Evolutionary conservation across 305 asterid genomes (phyloP), one percentile per base, ranked within the genome.

Genomic region (Fraxinus greggii): DNA sequence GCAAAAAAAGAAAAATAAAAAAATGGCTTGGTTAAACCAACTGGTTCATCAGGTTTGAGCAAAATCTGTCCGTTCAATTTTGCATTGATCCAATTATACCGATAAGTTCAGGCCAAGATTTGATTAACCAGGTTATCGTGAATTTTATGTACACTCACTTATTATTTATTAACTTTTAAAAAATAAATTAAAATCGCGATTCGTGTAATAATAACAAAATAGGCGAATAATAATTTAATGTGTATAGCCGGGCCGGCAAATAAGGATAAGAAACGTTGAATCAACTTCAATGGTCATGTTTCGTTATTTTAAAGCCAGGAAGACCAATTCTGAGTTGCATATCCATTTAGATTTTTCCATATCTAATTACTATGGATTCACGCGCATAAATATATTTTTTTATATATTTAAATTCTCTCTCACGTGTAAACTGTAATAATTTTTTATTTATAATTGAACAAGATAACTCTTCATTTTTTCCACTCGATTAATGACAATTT

Each of bases 201-300:
- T 54, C 10, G 15, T 42, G 48, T 40, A 51, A 51, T 54, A 19
- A 59, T 59, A 59, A 59, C 31, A 23, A 19, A 23, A 21, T 7
- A 7, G 4, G 72, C 0, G 15, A 61, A 1, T 61, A 45, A 45
- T 45, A 61, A 61, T 23, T 61, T 23, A 61, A 7, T 23, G 32
- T n/a, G 48, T 5, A 7, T 61, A 75, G 67, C 42, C 29, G 77
- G 84, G 67, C 42, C 29, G 77, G 84, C 80, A 75, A 76, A 75
- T 36, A 13, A 63, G 80, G 67, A 63, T 76, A 81, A 81, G 42
- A 7, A 65, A 42, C 29, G 76, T 32, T 78, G 63, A 77, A 51
- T 6, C 29, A 59, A 59, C 70, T 48, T 48, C 7, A 51, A 5
- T 48, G 70, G 12, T 61, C 21, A 54, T 1, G 24, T 54, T 54